These are phyloP conservation scores for Trichoderma sp. DNA, from an alignment of 2,329 filamentous ascomycete species.

Conservation along the genomic window DNA sequence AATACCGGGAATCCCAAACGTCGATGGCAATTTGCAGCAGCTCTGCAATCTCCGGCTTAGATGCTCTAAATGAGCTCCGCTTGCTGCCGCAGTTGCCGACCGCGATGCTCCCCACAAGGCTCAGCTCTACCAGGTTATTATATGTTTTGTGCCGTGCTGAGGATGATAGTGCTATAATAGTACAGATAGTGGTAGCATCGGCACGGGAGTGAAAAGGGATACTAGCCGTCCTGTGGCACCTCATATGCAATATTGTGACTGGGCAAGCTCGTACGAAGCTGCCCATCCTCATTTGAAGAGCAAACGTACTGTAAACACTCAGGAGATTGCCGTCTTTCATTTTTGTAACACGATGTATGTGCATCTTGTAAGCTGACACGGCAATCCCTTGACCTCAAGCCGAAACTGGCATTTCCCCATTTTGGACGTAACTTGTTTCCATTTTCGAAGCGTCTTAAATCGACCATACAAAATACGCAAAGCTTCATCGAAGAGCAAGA, in stretches of 20 bases:
- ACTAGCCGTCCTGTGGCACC: not conserved
- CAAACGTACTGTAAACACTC: not conserved
- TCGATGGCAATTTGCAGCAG: not conserved
- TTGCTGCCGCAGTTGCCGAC: conserved; percentile 5
- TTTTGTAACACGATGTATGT: not conserved
- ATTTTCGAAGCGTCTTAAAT: not conserved
- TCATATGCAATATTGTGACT: not conserved
- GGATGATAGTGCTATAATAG: too few relatives aligned
- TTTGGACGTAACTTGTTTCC: not conserved
- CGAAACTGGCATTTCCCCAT: not conserved
- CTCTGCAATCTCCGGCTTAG: not conserved
- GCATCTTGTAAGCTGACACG: not conserved
- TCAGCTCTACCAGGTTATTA: too few relatives aligned
- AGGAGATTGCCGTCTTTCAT: not conserved
- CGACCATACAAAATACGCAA: not conserved
- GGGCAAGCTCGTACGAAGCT: not conserved
- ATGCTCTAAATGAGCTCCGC: conserved; percentile 1
- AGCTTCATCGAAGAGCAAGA: not conserved
- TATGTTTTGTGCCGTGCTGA: not conserved
- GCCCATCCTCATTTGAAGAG: not conserved
- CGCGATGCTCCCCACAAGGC: conserved; percentile 1
- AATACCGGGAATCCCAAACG: not conserved
- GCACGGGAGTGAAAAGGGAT: not conserved
- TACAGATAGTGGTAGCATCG: not conserved
- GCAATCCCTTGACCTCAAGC: not conserved